Conservation (phyloP, 495 filamentous ascomycete genomes). For the Daldinia bambusicola region DNA sequence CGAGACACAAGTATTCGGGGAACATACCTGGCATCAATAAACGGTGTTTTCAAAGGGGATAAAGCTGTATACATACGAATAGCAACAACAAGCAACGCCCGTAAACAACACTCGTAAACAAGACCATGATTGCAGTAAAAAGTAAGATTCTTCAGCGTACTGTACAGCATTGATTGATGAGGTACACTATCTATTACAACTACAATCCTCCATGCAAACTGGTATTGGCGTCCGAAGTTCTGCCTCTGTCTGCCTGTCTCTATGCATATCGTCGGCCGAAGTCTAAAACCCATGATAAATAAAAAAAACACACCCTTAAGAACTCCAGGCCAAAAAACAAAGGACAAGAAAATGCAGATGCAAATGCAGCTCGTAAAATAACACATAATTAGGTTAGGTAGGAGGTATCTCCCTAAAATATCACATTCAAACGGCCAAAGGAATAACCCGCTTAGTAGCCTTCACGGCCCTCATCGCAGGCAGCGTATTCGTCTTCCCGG, state of each 20-base stretch:
- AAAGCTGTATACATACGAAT: background rate
- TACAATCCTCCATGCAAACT: constrained; percentile 15
- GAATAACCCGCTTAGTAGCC: constrained; percentile 54
- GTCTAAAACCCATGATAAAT: constrained; percentile 8
- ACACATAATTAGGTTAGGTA: background rate
- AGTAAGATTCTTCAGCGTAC: background rate
- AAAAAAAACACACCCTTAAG: constrained; percentile 16
- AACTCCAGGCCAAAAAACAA: constrained; percentile 32
- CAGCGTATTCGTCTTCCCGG: constrained; percentile 74
- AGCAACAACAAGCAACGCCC: background rate
- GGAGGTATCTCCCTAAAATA: background rate
- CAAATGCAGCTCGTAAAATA: constrained; percentile 6
- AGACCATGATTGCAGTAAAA: background rate
- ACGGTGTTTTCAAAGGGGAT: no score
- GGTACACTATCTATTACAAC: constrained; percentile 9
- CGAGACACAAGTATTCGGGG: no score
- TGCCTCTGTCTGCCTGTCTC: constrained; percentile 12
- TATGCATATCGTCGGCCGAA: constrained; percentile 37
- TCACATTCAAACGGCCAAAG: constrained; percentile 27
- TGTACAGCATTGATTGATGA: constrained; percentile 1
- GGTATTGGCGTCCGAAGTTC: constrained; percentile 39
- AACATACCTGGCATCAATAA: no score
- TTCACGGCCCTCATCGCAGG: constrained; percentile 79
- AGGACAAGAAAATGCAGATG: background rate
- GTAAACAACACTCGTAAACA: background rate